Conservation (phyloP, 1,139 yeast genomes). For the Pneumocystis jirovecii region DNA sequence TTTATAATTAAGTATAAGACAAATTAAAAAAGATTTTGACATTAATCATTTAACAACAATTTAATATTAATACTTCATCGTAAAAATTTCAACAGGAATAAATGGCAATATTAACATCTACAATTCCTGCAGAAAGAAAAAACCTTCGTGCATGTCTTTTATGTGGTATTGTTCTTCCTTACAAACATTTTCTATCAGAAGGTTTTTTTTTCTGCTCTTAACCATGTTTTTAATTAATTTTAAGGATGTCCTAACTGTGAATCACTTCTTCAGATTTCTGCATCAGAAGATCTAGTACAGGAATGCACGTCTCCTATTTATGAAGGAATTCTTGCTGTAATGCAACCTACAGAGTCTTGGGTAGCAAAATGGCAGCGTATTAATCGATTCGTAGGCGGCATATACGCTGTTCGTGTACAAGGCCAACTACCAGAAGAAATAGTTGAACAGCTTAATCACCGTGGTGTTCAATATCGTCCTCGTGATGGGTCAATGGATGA, state of each 20-base stretch:
- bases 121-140: conserved; percentile 4
- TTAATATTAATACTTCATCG: not conserved
- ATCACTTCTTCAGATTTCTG: conserved; percentile 51
- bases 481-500: conserved; percentile 92
- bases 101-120: not conserved
- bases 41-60: not conserved
- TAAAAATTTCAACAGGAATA: not conserved
- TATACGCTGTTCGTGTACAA: conserved; percentile 80
- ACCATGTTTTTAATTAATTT: conserved; percentile 53
- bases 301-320: conserved; percentile 67
- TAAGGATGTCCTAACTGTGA: conserved; percentile 77
- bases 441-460: conserved; percentile 52
- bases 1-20: not conserved
- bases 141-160: conserved; percentile 77
- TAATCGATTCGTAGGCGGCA: conserved; percentile 75
- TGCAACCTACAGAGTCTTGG: conserved; percentile 82
- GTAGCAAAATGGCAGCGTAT: conserved; percentile 89
- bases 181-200: conserved; percentile 41
- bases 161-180: conserved; percentile 63
- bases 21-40: not conserved
- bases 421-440: conserved; percentile 86
- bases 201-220: not conserved
- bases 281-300: conserved; percentile 69
- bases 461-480: conserved; percentile 75
- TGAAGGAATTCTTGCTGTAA: conserved; percentile 87